Evolutionary conservation across 164 flowering plant genomes (phyloP).

Genomic region (Nelumbo lutea): DNA sequence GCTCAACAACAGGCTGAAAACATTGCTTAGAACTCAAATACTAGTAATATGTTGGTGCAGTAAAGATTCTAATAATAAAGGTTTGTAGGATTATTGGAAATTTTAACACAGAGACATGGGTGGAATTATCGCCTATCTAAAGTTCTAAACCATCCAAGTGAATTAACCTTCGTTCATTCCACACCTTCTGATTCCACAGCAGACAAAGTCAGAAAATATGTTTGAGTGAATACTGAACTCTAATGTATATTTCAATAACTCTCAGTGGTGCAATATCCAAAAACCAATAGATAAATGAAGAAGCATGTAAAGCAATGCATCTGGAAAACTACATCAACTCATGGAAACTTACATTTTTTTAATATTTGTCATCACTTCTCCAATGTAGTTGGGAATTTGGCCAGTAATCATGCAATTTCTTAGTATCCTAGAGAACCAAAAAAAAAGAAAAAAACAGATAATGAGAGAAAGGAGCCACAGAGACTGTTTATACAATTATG

Average conservation of each 20-base stretch:
- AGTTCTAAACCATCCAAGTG: neutral
- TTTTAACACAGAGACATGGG: no score
- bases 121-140: no score
- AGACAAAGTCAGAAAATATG: neutral
- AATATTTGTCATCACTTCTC: slow-evolving; percentile 16
- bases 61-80: no score
- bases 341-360: slow-evolving; percentile 42
- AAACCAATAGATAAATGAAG: neutral
- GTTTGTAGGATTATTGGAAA: no score
- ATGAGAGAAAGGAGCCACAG: neutral
- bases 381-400: slow-evolving; percentile 45
- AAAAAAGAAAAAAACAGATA: neutral
- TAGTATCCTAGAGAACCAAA: slow-evolving; percentile 38
- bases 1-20: no score
- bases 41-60: no score
- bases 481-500: neutral
- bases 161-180: neutral
- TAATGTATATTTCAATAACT: neutral
- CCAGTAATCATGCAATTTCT: slow-evolving; percentile 59
- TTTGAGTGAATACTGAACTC: neutral
- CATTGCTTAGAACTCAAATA: no score
- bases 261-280: neutral
- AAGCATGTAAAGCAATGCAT: neutral
- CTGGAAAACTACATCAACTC: neutral
- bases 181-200: neutral